Evolutionary conservation across 495 filamentous ascomycete genomes (phyloP), one percentile per base, ranked within the genome.

Genomic region (Pyronema domesticum): DNA sequence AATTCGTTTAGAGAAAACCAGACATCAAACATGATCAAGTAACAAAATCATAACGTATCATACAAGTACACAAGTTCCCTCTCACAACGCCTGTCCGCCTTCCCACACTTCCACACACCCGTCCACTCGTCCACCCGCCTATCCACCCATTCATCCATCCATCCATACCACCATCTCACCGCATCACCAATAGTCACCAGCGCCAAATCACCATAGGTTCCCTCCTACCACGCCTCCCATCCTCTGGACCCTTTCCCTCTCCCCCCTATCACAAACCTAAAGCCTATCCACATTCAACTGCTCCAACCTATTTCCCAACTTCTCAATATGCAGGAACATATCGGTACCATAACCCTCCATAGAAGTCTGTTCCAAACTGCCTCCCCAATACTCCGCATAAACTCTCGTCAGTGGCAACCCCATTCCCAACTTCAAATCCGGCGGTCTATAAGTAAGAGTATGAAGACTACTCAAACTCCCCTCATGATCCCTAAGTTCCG

Each of bases 361-460:
- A 66, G 82, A 94, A 67, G 96, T 91, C 56, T 96, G 63, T 65
- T 95, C 86, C 19, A 99, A 68, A 65, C 77, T 89, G 1, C 91
- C 91, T 7, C 93, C 91, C 91, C 91, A 99, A 68, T 96, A 98
- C 68, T 99, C 89, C 13, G 93, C 89, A 66, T 96, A 99, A 11
- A 96, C 85, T 56, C 87, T 77, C 57, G 86, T 93, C 73, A 96
- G 82, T 0, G 91, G 93, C 50, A 99, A 68, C 2, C 91, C 91
- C 75, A 99, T 94, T 8, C 91, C 93, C 9, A 99, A 73, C 0
- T 87, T 76, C 52, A 99, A 74, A 61, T 95, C 81, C 0, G 93
- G 89, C 3, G 86, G 86, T 15, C 91, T 74, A 54, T 79, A 83
- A 0, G 84, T 83, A 19, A 99, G 69, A 0, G 80, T 76, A 15